A percentile compares a stretch with the other conserved stretches of the same genome.
Evolutionary conservation across 2,329 filamentous ascomycete species (phyloP).

Genomic region (Dendryphion nanum): DNA sequence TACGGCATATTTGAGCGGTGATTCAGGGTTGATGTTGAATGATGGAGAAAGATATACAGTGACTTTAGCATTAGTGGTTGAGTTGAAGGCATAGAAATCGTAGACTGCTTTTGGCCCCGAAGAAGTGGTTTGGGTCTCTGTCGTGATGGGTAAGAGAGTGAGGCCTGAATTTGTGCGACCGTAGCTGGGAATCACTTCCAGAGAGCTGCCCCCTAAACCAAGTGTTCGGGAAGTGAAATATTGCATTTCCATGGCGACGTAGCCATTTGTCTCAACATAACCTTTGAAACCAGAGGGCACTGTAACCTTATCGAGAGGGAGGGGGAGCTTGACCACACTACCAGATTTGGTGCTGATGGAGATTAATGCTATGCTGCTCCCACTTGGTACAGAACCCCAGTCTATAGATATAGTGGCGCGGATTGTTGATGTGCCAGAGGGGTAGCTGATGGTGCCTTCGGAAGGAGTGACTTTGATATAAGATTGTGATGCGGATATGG

Average conservation of each 20-base stretch:
- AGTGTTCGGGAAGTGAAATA: constrained; percentile 12
- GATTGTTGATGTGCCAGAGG: constrained; percentile 22
- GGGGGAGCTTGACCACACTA: constrained; percentile 13
- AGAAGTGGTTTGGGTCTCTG: constrained; percentile 13
- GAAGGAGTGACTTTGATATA: constrained; percentile 18
- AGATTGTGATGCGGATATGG: constrained; percentile 14
- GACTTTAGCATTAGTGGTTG: constrained; percentile 17
- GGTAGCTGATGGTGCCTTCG: constrained; percentile 21
- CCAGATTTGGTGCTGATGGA: constrained; percentile 17
- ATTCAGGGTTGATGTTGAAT: constrained; percentile 49
- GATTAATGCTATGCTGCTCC: constrained; percentile 13
- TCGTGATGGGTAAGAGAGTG: constrained; percentile 14
- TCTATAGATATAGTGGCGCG: constrained; percentile 19
- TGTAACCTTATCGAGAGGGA: constrained; percentile 16
- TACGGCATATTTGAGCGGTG: constrained; percentile 49
- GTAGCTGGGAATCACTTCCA: constrained; percentile 21
- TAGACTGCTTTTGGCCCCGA: constrained; percentile 17
- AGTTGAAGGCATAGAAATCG: constrained; percentile 16
- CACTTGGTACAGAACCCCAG: constrained; percentile 19
- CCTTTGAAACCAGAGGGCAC: constrained; percentile 18
- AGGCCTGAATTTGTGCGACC: constrained; percentile 23
- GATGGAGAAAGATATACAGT: constrained; percentile 38
- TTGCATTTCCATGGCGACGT: constrained; percentile 19
- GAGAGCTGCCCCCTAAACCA: constrained; percentile 1
- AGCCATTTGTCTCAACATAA: constrained; percentile 20